Evolutionary conservation across 306 rosid genomes (phyloP), one percentile per base, ranked within the genome.

Genomic region (Biancaea sappan): DNA sequence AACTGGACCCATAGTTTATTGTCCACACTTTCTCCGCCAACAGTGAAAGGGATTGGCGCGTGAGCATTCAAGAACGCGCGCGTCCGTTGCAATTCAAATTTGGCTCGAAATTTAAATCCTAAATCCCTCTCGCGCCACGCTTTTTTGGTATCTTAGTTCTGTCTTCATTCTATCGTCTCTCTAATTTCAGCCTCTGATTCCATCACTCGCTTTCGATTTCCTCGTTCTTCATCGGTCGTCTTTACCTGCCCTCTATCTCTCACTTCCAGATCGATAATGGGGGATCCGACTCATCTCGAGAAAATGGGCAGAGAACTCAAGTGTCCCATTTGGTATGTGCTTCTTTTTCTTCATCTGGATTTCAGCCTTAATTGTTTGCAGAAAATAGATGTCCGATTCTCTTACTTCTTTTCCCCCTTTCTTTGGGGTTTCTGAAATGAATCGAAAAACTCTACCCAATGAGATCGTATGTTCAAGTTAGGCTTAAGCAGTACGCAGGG

Each of bases 251-350:
- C 43, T 15, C 31, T 24, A 21, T 64, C 54, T 8, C 26, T 21
- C 51, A 40, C 66, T n/a, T 22, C 52, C 9, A 6, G 66, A 18
- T 14, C 22, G 18, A 32, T 54, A 66, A 91, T 89, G 96, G 90
- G 46, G 47, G 84, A 76, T 66, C 47, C 62, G 41, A 57, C 26
- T 69, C 81, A 89, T 82, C 88, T 94, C 2, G 96, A 94, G 80
- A 84, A 54, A 79, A 90, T 94, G 97, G 95, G 95, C 53, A 83
- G 79, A 80, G 97, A 94, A 69, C 94, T 94, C 77, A 87, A 90
- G 25, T 94, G 98, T 54, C 98, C 98, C 22, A 91, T 94, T 19
- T 94, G 98, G 98, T 93, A 86, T 5, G 43, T 26, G 4, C 35
- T 54, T 51, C n/a, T 66, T 16, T 14, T 25, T 47, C 21, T 29